Percentiles rank a stretch among this genome's conserved stretches.
These are phyloP conservation scores for Stereocaulon alpinum DNA, from an alignment of 495 filamentous ascomycete species.

Conservation along the genomic window DNA sequence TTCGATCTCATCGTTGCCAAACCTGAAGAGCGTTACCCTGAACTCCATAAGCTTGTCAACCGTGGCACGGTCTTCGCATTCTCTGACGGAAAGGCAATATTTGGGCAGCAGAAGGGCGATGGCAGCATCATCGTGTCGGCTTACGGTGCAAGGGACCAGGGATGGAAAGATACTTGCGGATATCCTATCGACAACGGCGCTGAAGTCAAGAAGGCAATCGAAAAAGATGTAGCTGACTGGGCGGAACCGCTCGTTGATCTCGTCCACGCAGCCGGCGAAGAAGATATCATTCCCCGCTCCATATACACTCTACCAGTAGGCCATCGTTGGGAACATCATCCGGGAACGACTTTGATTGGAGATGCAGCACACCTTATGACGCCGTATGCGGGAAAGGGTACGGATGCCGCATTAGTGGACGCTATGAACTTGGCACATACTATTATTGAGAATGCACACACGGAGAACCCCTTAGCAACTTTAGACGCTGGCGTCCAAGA, in stretches of 20 bases:
- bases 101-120: slow-evolving; percentile 37
- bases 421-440: slow-evolving; percentile 44
- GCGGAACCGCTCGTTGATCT: slow-evolving; percentile 19
- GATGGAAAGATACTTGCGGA: slow-evolving; percentile 33
- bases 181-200: slow-evolving; percentile 18
- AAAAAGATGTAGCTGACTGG: slow-evolving; percentile 24
- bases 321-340: slow-evolving; percentile 33
- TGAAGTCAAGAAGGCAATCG: slow-evolving; percentile 16
- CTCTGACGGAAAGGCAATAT: slow-evolving; percentile 31
- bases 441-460: slow-evolving; percentile 23
- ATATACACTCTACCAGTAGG: slow-evolving; percentile 46
- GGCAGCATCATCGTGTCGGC: slow-evolving; percentile 33
- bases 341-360: slow-evolving; percentile 44
- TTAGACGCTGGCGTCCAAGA: slow-evolving; percentile 7
- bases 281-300: slow-evolving; percentile 17
- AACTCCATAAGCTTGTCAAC: slow-evolving; percentile 34
- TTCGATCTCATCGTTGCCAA: slow-evolving; percentile 30
- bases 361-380: slow-evolving; percentile 56
- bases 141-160: slow-evolving; percentile 23
- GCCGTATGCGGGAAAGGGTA: slow-evolving; percentile 49
- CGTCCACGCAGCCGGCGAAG: slow-evolving; percentile 15
- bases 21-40: slow-evolving; percentile 25
- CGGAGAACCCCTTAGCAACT: not conserved
- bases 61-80: slow-evolving; percentile 35
- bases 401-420: slow-evolving; percentile 50